Evolutionary conservation across 768 basidiomycete genomes (phyloP).

Genomic region (Tulasnella sp.): DNA sequence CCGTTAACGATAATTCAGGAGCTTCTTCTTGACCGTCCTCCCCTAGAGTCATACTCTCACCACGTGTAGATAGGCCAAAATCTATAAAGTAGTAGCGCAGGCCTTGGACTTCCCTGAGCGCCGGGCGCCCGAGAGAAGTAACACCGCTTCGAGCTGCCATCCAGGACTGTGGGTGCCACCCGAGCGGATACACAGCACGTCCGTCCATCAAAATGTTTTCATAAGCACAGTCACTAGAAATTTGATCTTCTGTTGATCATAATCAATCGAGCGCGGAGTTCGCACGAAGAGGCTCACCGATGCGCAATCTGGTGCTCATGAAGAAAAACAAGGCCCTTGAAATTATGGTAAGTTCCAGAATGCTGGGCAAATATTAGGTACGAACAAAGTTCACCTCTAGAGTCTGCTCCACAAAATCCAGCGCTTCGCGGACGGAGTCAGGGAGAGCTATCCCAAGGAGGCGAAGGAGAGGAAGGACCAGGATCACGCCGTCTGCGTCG

Average conservation of each 20-base stretch:
- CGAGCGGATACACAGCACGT: conserved; percentile 17
- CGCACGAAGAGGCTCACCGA: conserved; percentile 1
- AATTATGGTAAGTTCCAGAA: neutral
- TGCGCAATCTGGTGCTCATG: conserved; percentile 31
- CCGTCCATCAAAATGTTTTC: conserved; percentile 34
- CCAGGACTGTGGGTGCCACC: conserved; percentile 30
- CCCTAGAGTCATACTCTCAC: no score
- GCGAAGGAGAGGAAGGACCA: conserved; percentile 31
- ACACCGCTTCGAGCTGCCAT: neutral
- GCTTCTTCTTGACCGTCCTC: no score
- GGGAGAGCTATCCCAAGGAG: neutral
- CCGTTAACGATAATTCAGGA: no score
- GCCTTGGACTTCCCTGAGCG: no score
- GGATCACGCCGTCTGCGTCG: conserved; percentile 12
- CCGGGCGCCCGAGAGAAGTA: no score
- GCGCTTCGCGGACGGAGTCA: no score
- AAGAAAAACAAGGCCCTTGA: conserved; percentile 27
- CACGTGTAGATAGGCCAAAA: no score
- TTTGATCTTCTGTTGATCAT: neutral
- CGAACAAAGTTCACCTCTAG: conserved; percentile 16
- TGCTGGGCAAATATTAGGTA: no score
- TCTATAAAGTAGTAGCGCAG: no score
- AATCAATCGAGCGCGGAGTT: neutral
- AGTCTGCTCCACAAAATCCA: conserved; percentile 24
- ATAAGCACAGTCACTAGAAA: conserved; percentile 21